Evolutionary conservation across 2,329 filamentous ascomycete species (phyloP), one percentile per base, ranked within the genome.

Genomic region (Penicillium sp.): DNA sequence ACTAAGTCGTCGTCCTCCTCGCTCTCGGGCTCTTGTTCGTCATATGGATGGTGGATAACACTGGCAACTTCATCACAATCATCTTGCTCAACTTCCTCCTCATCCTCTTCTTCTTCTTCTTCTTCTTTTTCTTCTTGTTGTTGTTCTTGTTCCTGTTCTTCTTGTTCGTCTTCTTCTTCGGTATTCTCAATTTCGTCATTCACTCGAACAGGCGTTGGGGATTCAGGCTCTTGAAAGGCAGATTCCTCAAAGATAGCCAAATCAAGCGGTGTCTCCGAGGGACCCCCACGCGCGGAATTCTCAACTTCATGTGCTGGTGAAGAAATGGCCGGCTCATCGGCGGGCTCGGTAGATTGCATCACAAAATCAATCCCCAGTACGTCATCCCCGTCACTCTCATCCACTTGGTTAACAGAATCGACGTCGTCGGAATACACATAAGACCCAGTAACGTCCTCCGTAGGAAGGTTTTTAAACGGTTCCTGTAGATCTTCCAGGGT

Each of bases 401-500:
- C 37, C 15, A 18, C 41, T 26, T 33, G 7, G 25, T 40, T 15
- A 22, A 42, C n/a, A 11, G 46, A 31, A 20, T 51, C 45, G 15
- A 31, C 29, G 15, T 51, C 29, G 15, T 51, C 40, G 4, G 41
- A 12, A 22, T 50, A 11, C 22, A 27, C 45, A 7, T 26, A 3
- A 27, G n/a, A 11, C 7, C 27, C 41, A 27, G 18, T 31, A 11
- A 26, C 43, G 5, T 52, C 23, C 3, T 54, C 53, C 8, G 23
- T 33, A 22, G 18, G 33, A 8, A 59, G 54, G 8, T 49, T 49
- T 8, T 57, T 23, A 41, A 63, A 57, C 6, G 60, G 48, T 23
- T 50, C 41, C 25, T 62, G 54, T 5, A 61, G 42, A 3, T 59
- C 56, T 51, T 67, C 67, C 55, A 61, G 58, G 1, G 50, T 55